A percentile compares a stretch with the other conserved stretches of the same genome.
These are phyloP conservation scores for Syncephalastrum sp. DNA, from an alignment of 371 early-diverging fungal species.

Conservation along the genomic window DNA sequence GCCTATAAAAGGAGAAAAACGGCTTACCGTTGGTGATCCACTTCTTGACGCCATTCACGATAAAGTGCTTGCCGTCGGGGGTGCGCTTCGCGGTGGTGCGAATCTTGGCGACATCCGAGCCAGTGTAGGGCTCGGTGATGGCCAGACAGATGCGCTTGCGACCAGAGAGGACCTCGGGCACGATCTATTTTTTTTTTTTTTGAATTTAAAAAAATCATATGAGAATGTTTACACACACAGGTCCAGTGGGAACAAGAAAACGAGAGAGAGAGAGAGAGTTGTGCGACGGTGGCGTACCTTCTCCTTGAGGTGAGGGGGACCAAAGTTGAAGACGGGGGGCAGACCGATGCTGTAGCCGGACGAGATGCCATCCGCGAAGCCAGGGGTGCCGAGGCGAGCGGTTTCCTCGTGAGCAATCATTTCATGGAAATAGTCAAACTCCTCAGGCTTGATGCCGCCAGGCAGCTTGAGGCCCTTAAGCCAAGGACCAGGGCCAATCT, in stretches of 20 bases:
- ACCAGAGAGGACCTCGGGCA: slow-evolving; percentile 68
- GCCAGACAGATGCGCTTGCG: slow-evolving; percentile 76
- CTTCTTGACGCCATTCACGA: slow-evolving; percentile 82
- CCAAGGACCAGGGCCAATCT: slow-evolving; percentile 50
- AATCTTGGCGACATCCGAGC: slow-evolving; percentile 80
- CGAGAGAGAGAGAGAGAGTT: slow-evolving; percentile 64
- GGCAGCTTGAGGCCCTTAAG: slow-evolving; percentile 33
- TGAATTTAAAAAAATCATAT: slow-evolving; percentile 77
- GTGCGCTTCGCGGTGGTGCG: slow-evolving; percentile 67
- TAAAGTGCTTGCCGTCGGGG: slow-evolving; percentile 66
- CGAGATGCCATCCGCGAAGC: slow-evolving; percentile 45
- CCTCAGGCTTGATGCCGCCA: slow-evolving; percentile 50
- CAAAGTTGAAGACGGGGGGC: slow-evolving; percentile 62
- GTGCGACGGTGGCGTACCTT: slow-evolving; percentile 62
- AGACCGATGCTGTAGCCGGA: slow-evolving; percentile 53
- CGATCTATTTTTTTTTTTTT: slow-evolving; percentile 46
- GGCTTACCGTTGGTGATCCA: slow-evolving; percentile 71
- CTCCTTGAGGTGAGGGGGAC: slow-evolving; percentile 33
- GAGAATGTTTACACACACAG: slow-evolving; percentile 35
- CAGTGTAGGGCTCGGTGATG: slow-evolving; percentile 66
- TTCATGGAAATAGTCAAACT: slow-evolving; percentile 69
- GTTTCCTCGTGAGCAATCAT: slow-evolving; percentile 55
- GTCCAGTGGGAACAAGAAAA: slow-evolving; percentile 14
- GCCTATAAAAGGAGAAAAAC: too few relatives aligned
- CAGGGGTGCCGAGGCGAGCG: slow-evolving; percentile 55